These are phyloP conservation scores for Noccaea caerulescens DNA, from an alignment of 345 rosid genomes.

Conservation along the genomic window DNA sequence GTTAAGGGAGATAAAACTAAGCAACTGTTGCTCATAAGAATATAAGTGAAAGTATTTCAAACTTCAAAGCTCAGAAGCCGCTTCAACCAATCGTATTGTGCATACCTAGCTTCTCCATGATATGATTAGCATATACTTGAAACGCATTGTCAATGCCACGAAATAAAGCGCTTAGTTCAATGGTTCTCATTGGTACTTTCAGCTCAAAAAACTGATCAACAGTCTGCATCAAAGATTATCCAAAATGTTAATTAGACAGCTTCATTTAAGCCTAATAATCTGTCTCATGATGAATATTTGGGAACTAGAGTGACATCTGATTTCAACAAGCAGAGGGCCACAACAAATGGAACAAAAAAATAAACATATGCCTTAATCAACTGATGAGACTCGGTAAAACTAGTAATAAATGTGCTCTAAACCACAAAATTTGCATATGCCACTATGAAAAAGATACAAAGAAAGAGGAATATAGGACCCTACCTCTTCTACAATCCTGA, in stretches of 20 bases:
- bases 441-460: not conserved
- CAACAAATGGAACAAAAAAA: not conserved
- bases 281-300: not conserved
- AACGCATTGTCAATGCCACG: slow-evolving; percentile 94
- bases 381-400: not conserved
- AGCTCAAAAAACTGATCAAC: slow-evolving; percentile 92
- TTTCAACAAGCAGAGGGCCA: slow-evolving; percentile 6
- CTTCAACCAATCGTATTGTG: slow-evolving; percentile 33
- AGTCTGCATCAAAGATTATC: slow-evolving; percentile 66
- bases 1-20: slow-evolving; percentile 12
- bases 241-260: slow-evolving; percentile 21
- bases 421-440: slow-evolving; percentile 12
- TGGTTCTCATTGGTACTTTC: slow-evolving; percentile 86
- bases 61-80: slow-evolving; percentile 25
- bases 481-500: slow-evolving; percentile 99
- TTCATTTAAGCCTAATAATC: slow-evolving; percentile 17
- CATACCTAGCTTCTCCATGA: slow-evolving; percentile 79
- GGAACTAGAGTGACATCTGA: slow-evolving; percentile 3
- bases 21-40: slow-evolving; percentile 19
- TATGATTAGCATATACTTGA: slow-evolving; percentile 84
- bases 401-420: not conserved
- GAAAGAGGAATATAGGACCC: slow-evolving; percentile 10
- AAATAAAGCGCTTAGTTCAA: slow-evolving; percentile 70
- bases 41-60: not conserved
- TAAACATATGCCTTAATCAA: slow-evolving; percentile 19